Percentiles rank a stretch among this genome's conserved stretches.
Evolutionary conservation across 1,284 basidiomycete genomes (phyloP).

Genomic region (Omphalotus olearius): DNA sequence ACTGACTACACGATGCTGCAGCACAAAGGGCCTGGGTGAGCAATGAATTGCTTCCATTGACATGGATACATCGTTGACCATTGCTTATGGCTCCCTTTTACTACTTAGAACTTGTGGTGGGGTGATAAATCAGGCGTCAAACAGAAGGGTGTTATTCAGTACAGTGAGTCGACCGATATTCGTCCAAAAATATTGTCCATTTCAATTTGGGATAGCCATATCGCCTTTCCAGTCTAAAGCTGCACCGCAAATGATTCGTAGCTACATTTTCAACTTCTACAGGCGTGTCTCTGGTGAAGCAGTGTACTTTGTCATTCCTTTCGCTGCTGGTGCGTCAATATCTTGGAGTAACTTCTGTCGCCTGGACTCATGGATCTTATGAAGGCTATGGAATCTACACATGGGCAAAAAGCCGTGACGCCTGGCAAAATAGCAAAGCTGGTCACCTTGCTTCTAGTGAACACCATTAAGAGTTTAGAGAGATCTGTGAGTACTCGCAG

Average conservation of each 20-base stretch:
- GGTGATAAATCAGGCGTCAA: slow-evolving; percentile 63
- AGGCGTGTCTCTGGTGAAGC: slow-evolving; percentile 71
- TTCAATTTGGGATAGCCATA: slow-evolving; percentile 47
- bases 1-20: slow-evolving; percentile 20
- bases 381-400: slow-evolving; percentile 79
- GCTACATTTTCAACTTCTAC: slow-evolving; percentile 87
- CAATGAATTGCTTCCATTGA: neutral
- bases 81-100: slow-evolving; percentile 1
- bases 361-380: neutral
- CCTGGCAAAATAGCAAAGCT: slow-evolving; percentile 76
- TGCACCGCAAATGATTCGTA: slow-evolving; percentile 65
- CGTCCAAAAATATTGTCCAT: slow-evolving; percentile 1
- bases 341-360: neutral
- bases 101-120: slow-evolving; percentile 83
- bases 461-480: slow-evolving; percentile 18
- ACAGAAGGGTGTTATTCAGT: slow-evolving; percentile 79
- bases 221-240: slow-evolving; percentile 81
- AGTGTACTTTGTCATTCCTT: slow-evolving; percentile 79
- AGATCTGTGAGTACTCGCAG: neutral
- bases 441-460: slow-evolving; percentile 59
- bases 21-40: slow-evolving; percentile 67
- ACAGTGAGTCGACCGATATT: slow-evolving; percentile 56
- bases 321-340: slow-evolving; percentile 65
- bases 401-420: slow-evolving; percentile 77
- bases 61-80: neutral